Percentiles rank a stretch among this genome's conserved stretches.
Conservation (phyloP, 2,329 filamentous ascomycete genomes). For the Botrytis deweyae region DNA sequence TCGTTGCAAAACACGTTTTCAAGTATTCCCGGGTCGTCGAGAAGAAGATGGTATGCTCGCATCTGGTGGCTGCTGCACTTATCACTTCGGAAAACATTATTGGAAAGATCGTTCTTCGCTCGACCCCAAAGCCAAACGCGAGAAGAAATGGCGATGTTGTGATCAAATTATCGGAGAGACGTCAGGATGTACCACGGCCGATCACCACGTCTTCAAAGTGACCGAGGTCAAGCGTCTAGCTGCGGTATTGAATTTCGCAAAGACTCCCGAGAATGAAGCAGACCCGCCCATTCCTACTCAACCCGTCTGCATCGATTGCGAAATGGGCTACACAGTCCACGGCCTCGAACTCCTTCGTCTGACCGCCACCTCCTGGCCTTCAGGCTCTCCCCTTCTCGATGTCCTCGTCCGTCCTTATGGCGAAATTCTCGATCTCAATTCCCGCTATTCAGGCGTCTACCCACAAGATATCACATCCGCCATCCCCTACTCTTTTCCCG, state of each 20-base stretch:
- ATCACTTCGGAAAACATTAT: conserved; percentile 75
- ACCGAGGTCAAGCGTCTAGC: conserved; percentile 74
- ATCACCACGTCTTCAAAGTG: conserved; percentile 85
- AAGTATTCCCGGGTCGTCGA: conserved; percentile 85
- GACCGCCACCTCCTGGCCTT: conserved; percentile 85
- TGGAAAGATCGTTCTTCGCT: conserved; percentile 53
- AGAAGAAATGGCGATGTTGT: conserved; percentile 76
- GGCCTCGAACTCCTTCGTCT: conserved; percentile 88
- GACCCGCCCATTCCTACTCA: conserved; percentile 45
- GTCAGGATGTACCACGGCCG: conserved; percentile 67
- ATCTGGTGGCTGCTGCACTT: conserved; percentile 73
- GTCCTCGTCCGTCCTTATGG: conserved; percentile 82
- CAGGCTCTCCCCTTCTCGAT: conserved; percentile 72
- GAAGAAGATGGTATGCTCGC: conserved; percentile 73
- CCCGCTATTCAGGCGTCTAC: conserved; percentile 83
- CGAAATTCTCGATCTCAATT: conserved; percentile 86
- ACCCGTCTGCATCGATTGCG: conserved; percentile 88
- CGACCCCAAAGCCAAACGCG: conserved; percentile 53
- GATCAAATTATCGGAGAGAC: conserved; percentile 70
- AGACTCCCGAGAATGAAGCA: conserved; percentile 67
- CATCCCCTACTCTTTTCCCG: conserved; percentile 47
- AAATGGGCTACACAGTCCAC: conserved; percentile 92
- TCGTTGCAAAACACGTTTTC: conserved; percentile 80
- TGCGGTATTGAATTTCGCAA: conserved; percentile 72
- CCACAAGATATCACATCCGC: conserved; percentile 74